phyloP scores from a whole-genome alignment of 1,284 basidiomycete genomes.

The Volvariella volvacea region DNA sequence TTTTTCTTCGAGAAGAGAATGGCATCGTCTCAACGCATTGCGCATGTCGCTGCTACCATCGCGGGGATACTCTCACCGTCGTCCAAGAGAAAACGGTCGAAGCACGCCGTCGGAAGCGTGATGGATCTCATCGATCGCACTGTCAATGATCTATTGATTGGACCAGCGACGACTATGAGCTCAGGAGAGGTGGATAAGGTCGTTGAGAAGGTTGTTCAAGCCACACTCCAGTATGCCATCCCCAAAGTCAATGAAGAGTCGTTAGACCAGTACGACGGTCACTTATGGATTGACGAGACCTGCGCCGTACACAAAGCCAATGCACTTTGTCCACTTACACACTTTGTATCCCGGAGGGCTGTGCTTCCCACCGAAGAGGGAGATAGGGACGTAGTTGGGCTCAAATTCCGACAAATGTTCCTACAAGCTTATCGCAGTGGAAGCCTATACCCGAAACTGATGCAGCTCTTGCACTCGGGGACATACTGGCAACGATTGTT shows the following conservation, averaged over 20 bases:
- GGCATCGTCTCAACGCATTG: constrained; percentile 51
- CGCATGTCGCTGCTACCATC: constrained; percentile 48
- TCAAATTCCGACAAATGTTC: constrained; percentile 41
- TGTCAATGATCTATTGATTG: constrained; percentile 50
- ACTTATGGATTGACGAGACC: constrained; percentile 42
- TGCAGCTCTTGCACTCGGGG: constrained; percentile 55
- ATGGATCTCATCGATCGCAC: constrained; percentile 70
- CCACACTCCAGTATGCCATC: constrained; percentile 71
- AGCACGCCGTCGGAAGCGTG: constrained; percentile 53
- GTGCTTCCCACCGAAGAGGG: constrained; percentile 17
- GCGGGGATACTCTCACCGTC: constrained; percentile 42
- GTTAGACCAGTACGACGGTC: constrained; percentile 21
- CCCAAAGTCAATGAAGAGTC: constrained; percentile 38
- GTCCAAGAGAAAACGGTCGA: constrained; percentile 39
- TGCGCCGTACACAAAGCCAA: constrained; percentile 55
- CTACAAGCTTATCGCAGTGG: constrained; percentile 59
- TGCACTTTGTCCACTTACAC: constrained; percentile 43
- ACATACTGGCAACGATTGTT: constrained; percentile 68
- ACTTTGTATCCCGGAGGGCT: constrained; percentile 43
- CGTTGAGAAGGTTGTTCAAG: constrained; percentile 63
- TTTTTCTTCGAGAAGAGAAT: constrained; percentile 64
- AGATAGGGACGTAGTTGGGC: constrained; percentile 22
- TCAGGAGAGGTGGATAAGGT: constrained; percentile 58
- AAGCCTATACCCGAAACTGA: constrained; percentile 44
- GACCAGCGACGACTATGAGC: constrained; percentile 39